Base-by-base conservation (phyloP, 2,329 filamentous ascomycete genomes). In the Lasiodiplodia hormozganensis region DNA sequence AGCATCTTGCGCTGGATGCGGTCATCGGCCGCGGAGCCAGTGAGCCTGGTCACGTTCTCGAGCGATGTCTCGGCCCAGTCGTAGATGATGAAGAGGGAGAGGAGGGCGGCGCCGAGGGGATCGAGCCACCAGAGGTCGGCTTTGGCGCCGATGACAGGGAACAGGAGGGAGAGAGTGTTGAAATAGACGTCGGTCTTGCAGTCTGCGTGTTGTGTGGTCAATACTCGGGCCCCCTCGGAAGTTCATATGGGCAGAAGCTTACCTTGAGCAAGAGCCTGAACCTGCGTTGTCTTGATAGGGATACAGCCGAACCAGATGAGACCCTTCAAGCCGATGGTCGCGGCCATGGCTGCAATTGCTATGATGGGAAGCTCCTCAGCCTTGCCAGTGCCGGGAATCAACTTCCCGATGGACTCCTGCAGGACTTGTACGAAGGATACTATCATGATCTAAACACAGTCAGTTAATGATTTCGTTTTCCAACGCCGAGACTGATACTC, bases 111-210 rank as follows among this genome's bases (percentile, higher is more conserved):
- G 67, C 89, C 89, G 0, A 86, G 81, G 7, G 85, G 85, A 74
- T 92, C 89, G 16, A 92, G 82, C 89, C 89, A 91, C 89, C 89
- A 92, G 16, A 90, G 73, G 28, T 86, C 75, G 4, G 85, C 81
- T 60, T 86, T 82, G 72, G 86, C 82, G 7, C 89, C 89, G 62
- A 91, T 84, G 34, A 89, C 80, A 0, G 88, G 88, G 72, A 90
- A 90, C 10, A 88, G 80, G 1, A 90, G 83, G 16, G 87, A 89
- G 7, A 89, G 82, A 0, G 87, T 87, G 74, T 90, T 90, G 80
- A 90, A 90, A 71, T 88, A 82, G 21, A 90, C 87, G 70, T 90
- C 88, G 0, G 86, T 88, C 75, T 89, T 88, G 76, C 87, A 89
- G 73, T 90, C 87, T 68, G n/a, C 7, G 73, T 34, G 14, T 1